Percentiles rank a stretch among this genome's conserved stretches.
phyloP scores from a whole-genome alignment of 1,139 yeast genomes.

The Suhomyces terraborum region DNA sequence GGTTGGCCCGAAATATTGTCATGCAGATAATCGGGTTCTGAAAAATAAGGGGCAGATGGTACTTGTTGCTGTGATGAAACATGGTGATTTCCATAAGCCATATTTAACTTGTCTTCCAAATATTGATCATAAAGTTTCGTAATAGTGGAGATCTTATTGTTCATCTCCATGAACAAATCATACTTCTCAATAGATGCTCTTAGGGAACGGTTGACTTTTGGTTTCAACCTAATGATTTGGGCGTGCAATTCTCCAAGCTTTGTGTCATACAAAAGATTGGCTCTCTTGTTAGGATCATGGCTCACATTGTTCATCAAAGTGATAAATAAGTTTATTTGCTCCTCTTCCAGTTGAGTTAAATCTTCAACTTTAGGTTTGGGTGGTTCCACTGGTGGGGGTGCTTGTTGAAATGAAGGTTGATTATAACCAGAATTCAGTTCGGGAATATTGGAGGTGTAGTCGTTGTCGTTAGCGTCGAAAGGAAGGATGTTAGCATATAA shows the following conservation, averaged over 20 bases:
- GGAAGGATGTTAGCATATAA: conserved; percentile 34
- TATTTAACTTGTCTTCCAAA: conserved; percentile 64
- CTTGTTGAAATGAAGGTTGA: conserved; percentile 5
- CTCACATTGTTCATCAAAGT: conserved; percentile 60
- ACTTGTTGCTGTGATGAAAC: conserved; percentile 12
- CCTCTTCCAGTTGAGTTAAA: conserved; percentile 63
- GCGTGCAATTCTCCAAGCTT: conserved; percentile 65
- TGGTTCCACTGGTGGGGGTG: conserved; percentile 13
- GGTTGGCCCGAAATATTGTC: conserved; percentile 7
- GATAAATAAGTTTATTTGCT: conserved; percentile 68
- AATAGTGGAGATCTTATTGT: conserved; percentile 79
- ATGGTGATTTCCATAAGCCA: conserved; percentile 45
- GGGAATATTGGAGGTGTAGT: background rate
- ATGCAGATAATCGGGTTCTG: conserved; percentile 2
- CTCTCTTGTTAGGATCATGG: conserved; percentile 48
- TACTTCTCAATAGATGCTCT: conserved; percentile 66
- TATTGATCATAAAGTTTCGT: conserved; percentile 76
- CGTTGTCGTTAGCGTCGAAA: conserved; percentile 10
- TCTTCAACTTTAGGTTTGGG: conserved; percentile 26
- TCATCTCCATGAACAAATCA: conserved; percentile 73
- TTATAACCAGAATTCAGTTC: conserved; percentile 5
- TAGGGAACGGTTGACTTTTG: conserved; percentile 70
- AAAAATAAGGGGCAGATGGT: conserved; percentile 3
- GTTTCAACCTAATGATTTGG: conserved; percentile 65
- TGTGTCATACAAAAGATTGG: conserved; percentile 61